These are phyloP conservation scores for Leptographium radiaticola DNA, from an alignment of 2,329 filamentous ascomycete genomes.

Conservation along the genomic window DNA sequence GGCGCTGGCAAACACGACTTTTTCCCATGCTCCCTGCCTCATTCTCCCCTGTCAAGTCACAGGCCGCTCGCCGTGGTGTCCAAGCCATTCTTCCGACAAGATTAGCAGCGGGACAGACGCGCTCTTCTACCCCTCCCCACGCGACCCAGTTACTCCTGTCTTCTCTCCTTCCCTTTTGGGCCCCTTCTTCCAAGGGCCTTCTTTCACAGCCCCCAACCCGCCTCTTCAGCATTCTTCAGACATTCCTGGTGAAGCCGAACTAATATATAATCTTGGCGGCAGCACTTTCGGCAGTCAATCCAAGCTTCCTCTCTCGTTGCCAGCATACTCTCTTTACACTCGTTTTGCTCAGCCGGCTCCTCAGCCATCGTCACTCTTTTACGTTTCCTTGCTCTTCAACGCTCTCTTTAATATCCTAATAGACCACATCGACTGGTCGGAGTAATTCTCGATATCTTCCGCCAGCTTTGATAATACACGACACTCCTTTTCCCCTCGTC, in stretches of 20 bases:
- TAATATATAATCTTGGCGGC: constrained; percentile 14
- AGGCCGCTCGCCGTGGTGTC: background rate
- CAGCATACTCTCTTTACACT: constrained; percentile 12
- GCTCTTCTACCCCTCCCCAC: background rate
- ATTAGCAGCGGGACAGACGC: background rate
- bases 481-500: constrained; percentile 15
- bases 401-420: constrained; percentile 50
- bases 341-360: constrained; percentile 26
- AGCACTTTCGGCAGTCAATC: constrained; percentile 25
- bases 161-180: background rate
- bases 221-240: background rate
- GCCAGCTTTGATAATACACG: constrained; percentile 11
- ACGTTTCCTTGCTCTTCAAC: constrained; percentile 28
- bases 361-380: constrained; percentile 47
- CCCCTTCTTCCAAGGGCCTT: background rate
- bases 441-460: constrained; percentile 11
- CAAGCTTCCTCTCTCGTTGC: constrained; percentile 17
- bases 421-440: constrained; percentile 26
- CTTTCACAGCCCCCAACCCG: background rate
- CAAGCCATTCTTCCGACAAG: background rate
- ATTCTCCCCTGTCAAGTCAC: background rate
- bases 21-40: background rate
- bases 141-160: background rate
- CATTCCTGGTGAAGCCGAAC: constrained; percentile 1
- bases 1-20: too few relatives aligned